Conservation (phyloP, 2,329 filamentous ascomycete genomes). For the Gliomastix tumulicola region DNA sequence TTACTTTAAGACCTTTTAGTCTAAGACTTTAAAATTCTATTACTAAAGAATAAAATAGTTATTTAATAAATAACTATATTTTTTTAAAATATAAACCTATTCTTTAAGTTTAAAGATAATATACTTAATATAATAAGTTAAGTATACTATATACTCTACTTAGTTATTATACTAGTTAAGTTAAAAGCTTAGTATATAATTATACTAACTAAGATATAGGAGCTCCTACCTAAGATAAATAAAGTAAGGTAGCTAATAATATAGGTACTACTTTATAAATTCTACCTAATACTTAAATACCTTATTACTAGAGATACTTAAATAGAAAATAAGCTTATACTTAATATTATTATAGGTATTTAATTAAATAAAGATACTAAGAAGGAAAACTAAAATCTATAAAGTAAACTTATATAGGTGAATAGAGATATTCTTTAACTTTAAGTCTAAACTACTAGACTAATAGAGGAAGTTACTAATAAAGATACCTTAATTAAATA, state of each 20-base stretch:
- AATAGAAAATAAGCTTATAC: background rate
- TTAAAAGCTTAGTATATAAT: background rate
- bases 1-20: background rate
- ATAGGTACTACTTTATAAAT: conserved; percentile 1
- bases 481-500: background rate
- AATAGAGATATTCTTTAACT: background rate
- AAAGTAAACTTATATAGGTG: background rate
- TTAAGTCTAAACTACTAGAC: background rate
- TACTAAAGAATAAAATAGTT: background rate
- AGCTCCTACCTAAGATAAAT: background rate
- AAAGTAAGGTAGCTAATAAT: background rate
- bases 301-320: conserved; percentile 1
- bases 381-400: background rate
- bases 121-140: background rate
- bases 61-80: background rate
- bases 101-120: background rate
- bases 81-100: background rate
- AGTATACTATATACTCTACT: background rate
- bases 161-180: background rate
- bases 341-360: background rate
- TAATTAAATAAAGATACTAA: background rate
- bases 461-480: background rate
- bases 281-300: background rate
- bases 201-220: background rate
- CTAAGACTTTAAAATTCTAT: background rate